A percentile compares a stretch with the other conserved stretches of the same genome.
These are phyloP conservation scores for Candida coquimbonensis DNA, from an alignment of 805 yeast genomes.

Conservation along the genomic window DNA sequence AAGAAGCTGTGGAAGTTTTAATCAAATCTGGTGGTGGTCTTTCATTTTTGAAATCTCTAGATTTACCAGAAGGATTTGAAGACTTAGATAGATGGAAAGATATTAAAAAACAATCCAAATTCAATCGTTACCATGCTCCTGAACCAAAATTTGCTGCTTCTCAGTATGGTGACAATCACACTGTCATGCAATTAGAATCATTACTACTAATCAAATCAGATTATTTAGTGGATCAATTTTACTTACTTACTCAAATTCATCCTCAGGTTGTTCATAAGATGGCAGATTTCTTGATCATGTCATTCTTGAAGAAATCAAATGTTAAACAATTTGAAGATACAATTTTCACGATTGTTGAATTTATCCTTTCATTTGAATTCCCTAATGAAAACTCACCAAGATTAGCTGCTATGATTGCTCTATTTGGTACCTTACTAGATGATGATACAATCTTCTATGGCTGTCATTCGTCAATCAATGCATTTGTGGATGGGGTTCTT, in stretches of 20 bases:
- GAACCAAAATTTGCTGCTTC: constrained; percentile 28
- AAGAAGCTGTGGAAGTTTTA: constrained; percentile 25
- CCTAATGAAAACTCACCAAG: constrained; percentile 20
- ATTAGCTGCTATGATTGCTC: constrained; percentile 34
- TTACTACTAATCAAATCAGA: constrained; percentile 29
- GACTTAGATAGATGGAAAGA: constrained; percentile 26
- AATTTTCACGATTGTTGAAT: constrained; percentile 30
- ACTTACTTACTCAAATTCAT: constrained; percentile 35
- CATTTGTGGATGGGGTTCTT: constrained; percentile 31
- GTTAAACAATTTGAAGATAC: constrained; percentile 29
- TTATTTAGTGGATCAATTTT: constrained; percentile 34
- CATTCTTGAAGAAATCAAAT: constrained; percentile 28
- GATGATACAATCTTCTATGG: constrained; percentile 32
- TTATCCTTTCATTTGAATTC: constrained; percentile 29
- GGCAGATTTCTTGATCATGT: constrained; percentile 32
- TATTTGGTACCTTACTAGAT: constrained; percentile 36
- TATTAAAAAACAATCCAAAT: constrained; percentile 11
- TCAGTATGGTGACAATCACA: constrained; percentile 31
- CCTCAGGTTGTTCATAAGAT: constrained; percentile 33
- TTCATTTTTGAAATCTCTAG: constrained; percentile 16
- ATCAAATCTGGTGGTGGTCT: constrained; percentile 27
- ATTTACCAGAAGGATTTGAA: constrained; percentile 21
- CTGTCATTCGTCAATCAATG: constrained; percentile 26
- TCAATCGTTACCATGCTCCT: constrained; percentile 20
- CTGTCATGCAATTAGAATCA: constrained; percentile 34